These are phyloP conservation scores for Plantago elongata DNA, from an alignment of 257 asterid genomes.

Conservation along the genomic window DNA sequence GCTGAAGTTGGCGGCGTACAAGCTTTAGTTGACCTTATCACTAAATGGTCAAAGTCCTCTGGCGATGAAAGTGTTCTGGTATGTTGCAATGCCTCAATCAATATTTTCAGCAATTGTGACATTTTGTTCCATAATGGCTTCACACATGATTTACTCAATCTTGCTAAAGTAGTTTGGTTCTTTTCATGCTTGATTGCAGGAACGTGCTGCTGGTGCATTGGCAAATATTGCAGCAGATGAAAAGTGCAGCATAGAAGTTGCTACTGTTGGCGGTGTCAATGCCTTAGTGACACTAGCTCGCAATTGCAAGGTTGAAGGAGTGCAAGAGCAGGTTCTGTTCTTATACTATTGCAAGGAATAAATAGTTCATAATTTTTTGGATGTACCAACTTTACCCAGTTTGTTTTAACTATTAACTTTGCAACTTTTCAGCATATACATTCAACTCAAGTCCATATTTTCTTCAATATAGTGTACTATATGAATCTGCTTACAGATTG, in stretches of 20 bases:
- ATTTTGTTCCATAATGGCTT: not conserved
- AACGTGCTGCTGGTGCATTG: conserved; percentile 88
- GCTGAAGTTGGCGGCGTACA: conserved; percentile 85
- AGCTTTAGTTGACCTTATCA: conserved; percentile 83
- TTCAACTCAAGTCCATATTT: not conserved
- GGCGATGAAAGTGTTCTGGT: conserved; percentile 90
- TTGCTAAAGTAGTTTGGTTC: not conserved
- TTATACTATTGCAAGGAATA: conserved; percentile 11
- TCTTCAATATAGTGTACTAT: not conserved
- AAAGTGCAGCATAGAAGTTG: conserved; percentile 82
- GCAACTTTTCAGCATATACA: not conserved
- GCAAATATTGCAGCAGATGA: conserved; percentile 97
- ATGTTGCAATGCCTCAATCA: conserved; percentile 17
- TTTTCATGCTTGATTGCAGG: conserved; percentile 37
- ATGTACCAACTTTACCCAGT: not conserved
- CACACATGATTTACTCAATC: not conserved
- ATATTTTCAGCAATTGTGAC: not conserved
- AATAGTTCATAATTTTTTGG: conserved; percentile 4
- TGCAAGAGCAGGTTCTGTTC: conserved; percentile 63
- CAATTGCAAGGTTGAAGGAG: conserved; percentile 71
- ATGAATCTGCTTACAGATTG: not conserved
- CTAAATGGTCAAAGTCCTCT: conserved; percentile 67
- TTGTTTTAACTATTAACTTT: not conserved
- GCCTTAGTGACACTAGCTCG: conserved; percentile 74
- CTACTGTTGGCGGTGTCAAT: conserved; percentile 66